phyloP scores from a whole-genome alignment of 2,329 filamentous ascomycete genomes.

The Penicillium expansum region DNA sequence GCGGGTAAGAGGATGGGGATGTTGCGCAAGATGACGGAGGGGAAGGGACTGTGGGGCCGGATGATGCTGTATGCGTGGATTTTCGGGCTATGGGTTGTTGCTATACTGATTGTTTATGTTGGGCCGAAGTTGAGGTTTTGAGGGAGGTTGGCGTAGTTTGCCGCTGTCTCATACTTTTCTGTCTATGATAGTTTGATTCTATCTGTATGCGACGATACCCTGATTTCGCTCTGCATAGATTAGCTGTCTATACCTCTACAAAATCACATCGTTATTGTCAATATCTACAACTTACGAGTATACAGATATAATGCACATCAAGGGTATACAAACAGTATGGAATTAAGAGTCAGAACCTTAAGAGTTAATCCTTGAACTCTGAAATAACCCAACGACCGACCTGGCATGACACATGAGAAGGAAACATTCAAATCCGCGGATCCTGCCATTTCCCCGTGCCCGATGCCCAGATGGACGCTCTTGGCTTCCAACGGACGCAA shows the following conservation, averaged over 20 bases:
- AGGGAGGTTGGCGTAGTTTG: not conserved
- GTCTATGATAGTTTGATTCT: not conserved
- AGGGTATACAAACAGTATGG: not conserved
- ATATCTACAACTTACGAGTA: not conserved
- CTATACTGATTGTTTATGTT: slow-evolving; percentile 78
- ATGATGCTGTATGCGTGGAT: slow-evolving; percentile 84
- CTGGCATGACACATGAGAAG: slow-evolving; percentile 39
- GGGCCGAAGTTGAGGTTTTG: slow-evolving; percentile 84
- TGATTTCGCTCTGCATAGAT: not conserved
- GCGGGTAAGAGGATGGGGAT: slow-evolving; percentile 75
- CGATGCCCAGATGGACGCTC: slow-evolving; percentile 25
- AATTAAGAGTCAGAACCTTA: slow-evolving; percentile 24
- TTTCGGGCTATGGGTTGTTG: slow-evolving; percentile 72
- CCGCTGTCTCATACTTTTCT: not conserved
- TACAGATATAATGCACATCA: not conserved
- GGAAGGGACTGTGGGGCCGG: slow-evolving; percentile 80
- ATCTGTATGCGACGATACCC: slow-evolving; percentile 4
- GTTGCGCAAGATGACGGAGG: slow-evolving; percentile 77
- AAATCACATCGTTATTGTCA: not conserved
- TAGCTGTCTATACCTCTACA: not conserved
- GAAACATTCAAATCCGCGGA: slow-evolving; percentile 34
- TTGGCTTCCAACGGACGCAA: slow-evolving; percentile 28
- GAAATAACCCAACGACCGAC: slow-evolving; percentile 35
- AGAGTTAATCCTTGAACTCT: slow-evolving; percentile 27
- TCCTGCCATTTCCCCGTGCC: slow-evolving; percentile 30